Percentiles rank a stretch among this genome's conserved stretches.
These are phyloP conservation scores for Strigomonas culicis DNA, from an alignment of 208 protist genomes.

Conservation along the genomic window DNA sequence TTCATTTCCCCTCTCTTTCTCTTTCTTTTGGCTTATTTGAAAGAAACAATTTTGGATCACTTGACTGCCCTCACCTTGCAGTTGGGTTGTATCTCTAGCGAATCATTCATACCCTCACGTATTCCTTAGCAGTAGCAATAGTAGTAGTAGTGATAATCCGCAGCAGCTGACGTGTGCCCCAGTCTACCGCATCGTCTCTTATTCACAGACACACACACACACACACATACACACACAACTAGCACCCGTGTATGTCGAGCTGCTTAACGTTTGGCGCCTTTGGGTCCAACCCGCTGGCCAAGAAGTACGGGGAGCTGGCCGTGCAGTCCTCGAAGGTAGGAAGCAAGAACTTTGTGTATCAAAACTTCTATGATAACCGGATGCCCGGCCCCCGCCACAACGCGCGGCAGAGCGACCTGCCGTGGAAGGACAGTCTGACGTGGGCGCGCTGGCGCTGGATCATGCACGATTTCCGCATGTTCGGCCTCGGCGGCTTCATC, in stretches of 20 bases:
- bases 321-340: constrained; percentile 59
- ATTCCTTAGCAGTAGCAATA: constrained; percentile 12
- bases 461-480: constrained; percentile 90
- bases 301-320: constrained; percentile 68
- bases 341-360: constrained; percentile 87
- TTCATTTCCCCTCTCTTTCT: not conserved
- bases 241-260: constrained; percentile 50
- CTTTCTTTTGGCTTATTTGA: constrained; percentile 6
- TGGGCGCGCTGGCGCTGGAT: constrained; percentile 78
- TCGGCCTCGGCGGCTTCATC: constrained; percentile 77
- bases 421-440: constrained; percentile 65
- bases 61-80: not conserved
- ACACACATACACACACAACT: not conserved
- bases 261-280: constrained; percentile 72
- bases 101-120: no score
- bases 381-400: constrained; percentile 71
- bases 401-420: constrained; percentile 77
- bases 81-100: no score
- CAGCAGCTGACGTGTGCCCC: not conserved
- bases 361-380: constrained; percentile 60
- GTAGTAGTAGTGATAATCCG: constrained; percentile 9
- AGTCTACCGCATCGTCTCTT: no score
- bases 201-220: not conserved
- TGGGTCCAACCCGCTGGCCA: constrained; percentile 62
- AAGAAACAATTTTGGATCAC: constrained; percentile 1